Evolutionary conservation across 2,329 filamentous ascomycete species (phyloP).

Genomic region (Cyphellophora europaea): DNA sequence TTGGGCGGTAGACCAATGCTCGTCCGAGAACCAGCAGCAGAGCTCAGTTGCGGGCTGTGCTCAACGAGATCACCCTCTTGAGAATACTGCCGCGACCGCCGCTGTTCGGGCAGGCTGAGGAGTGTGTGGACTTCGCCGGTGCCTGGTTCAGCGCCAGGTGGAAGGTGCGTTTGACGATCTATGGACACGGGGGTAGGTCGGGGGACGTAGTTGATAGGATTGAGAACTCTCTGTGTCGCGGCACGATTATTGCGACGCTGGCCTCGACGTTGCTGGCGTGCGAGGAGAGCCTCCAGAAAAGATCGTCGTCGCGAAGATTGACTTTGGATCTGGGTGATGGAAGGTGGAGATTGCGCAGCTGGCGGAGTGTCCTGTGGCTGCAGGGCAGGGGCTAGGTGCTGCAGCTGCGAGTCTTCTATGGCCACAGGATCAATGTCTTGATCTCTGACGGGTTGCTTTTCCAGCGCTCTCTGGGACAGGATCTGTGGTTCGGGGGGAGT

Average conservation of each 20-base stretch:
- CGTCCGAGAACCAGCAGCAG: conserved; percentile 30
- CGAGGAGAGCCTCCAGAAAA: conserved; percentile 18
- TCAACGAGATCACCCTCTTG: conserved; percentile 39
- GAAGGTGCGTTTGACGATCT: conserved; percentile 5
- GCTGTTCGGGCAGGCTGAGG: conserved; percentile 48
- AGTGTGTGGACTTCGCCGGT: conserved; percentile 42
- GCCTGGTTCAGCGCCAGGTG: conserved; percentile 20
- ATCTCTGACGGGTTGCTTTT: conserved; percentile 22
- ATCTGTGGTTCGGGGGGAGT: background rate
- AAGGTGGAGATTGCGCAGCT: background rate
- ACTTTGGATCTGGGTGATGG: background rate
- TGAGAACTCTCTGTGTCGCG: conserved; percentile 47
- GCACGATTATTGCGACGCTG: conserved; percentile 16
- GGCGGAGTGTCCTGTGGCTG: background rate
- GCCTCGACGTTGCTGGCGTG: conserved; percentile 11
- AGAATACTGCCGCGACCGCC: conserved; percentile 42
- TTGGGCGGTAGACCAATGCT: conserved; percentile 43
- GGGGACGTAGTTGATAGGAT: conserved; percentile 53
- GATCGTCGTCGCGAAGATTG: conserved; percentile 8
- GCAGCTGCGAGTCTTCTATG: conserved; percentile 5
- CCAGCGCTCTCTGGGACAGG: conserved; percentile 30
- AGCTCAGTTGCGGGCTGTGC: conserved; percentile 24
- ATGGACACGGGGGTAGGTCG: conserved; percentile 39
- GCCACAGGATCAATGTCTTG: conserved; percentile 5
- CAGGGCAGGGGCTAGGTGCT: conserved; percentile 1